Base-by-base conservation (phyloP, 2,329 filamentous ascomycete species). In the Penicillium sp. region DNA sequence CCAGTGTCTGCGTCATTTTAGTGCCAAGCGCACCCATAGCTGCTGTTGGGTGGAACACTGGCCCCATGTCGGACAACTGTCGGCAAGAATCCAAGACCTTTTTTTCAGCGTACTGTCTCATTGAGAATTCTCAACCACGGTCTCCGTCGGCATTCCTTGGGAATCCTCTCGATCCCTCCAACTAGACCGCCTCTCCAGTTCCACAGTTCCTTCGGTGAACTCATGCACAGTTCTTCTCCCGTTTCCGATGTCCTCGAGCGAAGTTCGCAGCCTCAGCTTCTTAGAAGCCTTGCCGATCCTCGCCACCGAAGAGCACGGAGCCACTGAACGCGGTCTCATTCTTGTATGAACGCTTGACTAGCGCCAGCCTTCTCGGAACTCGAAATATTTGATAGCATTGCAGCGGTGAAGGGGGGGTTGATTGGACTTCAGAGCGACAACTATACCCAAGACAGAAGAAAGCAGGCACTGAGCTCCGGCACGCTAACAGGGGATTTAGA, bases 1-100 rank as follows among this genome's bases (percentile, higher is more conserved):
- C 83, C 79, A 7, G 84, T 81, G 26, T 85, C 85, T 3, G 82
- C 83, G 21, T 70, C 68, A n/a, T n/a, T n/a, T n/a, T n/a, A n/a
- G n/a, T n/a, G n/a, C n/a, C n/a, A n/a, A n/a, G n/a, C n/a, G n/a
- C n/a, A n/a, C n/a, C n/a, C n/a, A 1, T 78, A 74, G 1, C 78
- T 79, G 13, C 24, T 26, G 4, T 13, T 3, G 23, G 12, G 6
- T 26, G 37, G 36, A 4, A 41, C 23, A 8, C 21, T n/a, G 23
- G 23, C 24, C 21, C 37, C 15, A 26, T 29, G 17, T 29, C 39
- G 39, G 39, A 9, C 13, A 42, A 20, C 24, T 2, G 10, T 20
- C 39, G 39, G 26, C 10, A 9, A 20, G 8, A 42, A 12, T 10
- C 13, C 10, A 20, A 42, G 26, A 12, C 17, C 23, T 42, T 15